phyloP scores from a whole-genome alignment of 2,329 filamentous ascomycete species.

The Xylaria sp. region DNA sequence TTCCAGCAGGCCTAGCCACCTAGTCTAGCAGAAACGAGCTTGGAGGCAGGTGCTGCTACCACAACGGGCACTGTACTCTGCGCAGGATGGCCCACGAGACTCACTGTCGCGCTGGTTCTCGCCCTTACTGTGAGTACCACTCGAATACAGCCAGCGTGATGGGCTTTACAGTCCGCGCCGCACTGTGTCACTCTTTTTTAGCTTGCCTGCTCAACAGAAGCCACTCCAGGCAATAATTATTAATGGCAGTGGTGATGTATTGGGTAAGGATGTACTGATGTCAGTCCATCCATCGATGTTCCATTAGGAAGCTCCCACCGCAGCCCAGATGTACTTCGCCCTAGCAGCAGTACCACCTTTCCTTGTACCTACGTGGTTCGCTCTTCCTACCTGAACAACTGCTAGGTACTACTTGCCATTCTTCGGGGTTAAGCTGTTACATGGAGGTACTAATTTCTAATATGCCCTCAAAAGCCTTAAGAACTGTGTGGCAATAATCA shows the following conservation, averaged over 20 bases:
- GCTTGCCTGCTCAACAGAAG: neutral
- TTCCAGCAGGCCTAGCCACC: conserved; percentile 18
- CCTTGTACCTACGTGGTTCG: neutral
- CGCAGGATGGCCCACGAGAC: neutral
- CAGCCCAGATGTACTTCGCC: neutral
- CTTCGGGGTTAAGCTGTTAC: neutral
- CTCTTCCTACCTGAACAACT: neutral
- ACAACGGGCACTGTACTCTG: conserved; percentile 13
- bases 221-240: too few relatives aligned
- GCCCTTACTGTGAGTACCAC: conserved; percentile 11
- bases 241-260: too few relatives aligned
- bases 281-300: neutral
- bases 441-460: too few relatives aligned
- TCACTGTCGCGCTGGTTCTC: conserved; percentile 5
- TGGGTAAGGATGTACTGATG: neutral
- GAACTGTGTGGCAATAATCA: neutral
- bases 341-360: neutral
- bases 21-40: neutral
- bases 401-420: neutral
- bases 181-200: conserved; percentile 12
- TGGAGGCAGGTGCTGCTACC: neutral
- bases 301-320: neutral
- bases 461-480: neutral
- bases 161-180: neutral
- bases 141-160: neutral